Conservation (phyloP, 208 protist genomes). For the Naegleria lovaniensis region DNA sequence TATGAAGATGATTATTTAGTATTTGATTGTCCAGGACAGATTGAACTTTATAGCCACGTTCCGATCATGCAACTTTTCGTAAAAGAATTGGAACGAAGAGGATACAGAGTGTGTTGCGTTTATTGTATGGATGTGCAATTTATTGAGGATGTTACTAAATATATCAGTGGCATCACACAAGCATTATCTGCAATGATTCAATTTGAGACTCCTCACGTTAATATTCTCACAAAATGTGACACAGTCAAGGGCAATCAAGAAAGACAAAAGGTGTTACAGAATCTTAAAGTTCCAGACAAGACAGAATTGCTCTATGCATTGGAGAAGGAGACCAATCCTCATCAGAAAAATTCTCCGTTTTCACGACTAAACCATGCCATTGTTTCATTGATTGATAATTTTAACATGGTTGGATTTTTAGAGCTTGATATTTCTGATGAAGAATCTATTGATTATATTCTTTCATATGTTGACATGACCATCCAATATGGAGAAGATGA, state of each 20-base stretch:
- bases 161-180: constrained; percentile 59
- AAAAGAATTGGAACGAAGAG: constrained; percentile 55
- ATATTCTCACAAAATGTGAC: constrained; percentile 76
- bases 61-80: constrained; percentile 74
- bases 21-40: constrained; percentile 97
- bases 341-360: neutral
- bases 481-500: constrained; percentile 37
- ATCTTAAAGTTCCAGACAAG: neutral
- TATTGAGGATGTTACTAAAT: constrained; percentile 58
- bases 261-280: neutral
- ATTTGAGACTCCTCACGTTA: constrained; percentile 56
- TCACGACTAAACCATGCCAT: neutral
- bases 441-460: constrained; percentile 29
- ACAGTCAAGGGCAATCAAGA: neutral
- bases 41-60: constrained; percentile 96
- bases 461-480: constrained; percentile 22
- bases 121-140: constrained; percentile 60
- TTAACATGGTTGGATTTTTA: constrained; percentile 28
- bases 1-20: constrained; percentile 92
- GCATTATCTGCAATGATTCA: constrained; percentile 63
- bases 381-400: constrained; percentile 17
- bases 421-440: constrained; percentile 24
- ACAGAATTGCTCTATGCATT: constrained; percentile 7
- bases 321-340: neutral
- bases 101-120: constrained; percentile 41